Base-by-base conservation (phyloP, 345 rosid genomes). In the Lepidium africanum region DNA sequence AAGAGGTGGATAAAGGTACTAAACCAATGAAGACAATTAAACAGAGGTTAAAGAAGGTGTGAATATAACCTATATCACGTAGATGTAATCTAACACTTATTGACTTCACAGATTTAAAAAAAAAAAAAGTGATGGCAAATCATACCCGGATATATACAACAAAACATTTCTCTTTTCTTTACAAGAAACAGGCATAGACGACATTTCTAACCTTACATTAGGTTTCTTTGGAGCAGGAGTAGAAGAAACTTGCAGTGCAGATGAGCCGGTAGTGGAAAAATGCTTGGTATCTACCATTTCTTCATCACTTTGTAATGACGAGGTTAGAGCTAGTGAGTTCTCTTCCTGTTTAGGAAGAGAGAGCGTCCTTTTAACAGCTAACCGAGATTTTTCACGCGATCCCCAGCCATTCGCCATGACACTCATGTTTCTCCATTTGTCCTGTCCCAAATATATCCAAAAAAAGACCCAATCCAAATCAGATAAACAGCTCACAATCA, bases 401-500 rank as follows among this genome's bases (percentile, higher is more conserved):
- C 85, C 86, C 89, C 86, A 95, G 5, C 97, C 99, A 85, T 84
- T 89, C 12, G 89, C 88, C 92, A 91, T 87, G 66, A 87, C 97
- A 77, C 96, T 87, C 96, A 95, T 87, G 75, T 95, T 91, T 79
- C 99, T 87, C 99, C 99, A 95, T 75, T 95, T 95, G 76, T 95
- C 96, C 99, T 91, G 73, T 68, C 69, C 50, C 52, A 67, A 55
- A 39, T 5, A 36, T 65, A 76, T 59, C 9, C 1, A n/a, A 21
- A 21, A 19, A 32, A 32, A 33, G 50, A 46, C 35, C 55, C 38
- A 52, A 37, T 16, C 38, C 3, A 21, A 68, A 61, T 54, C 45
- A 60, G 53, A 46, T 36, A 21, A 47, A 37, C 33, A 9, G 17
- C 8, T 14, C 21, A 45, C 5, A 46, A 37, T 9, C 53, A 70